Conservation (phyloP, 2,329 filamentous ascomycete genomes). For the Beauveria varroae region DNA sequence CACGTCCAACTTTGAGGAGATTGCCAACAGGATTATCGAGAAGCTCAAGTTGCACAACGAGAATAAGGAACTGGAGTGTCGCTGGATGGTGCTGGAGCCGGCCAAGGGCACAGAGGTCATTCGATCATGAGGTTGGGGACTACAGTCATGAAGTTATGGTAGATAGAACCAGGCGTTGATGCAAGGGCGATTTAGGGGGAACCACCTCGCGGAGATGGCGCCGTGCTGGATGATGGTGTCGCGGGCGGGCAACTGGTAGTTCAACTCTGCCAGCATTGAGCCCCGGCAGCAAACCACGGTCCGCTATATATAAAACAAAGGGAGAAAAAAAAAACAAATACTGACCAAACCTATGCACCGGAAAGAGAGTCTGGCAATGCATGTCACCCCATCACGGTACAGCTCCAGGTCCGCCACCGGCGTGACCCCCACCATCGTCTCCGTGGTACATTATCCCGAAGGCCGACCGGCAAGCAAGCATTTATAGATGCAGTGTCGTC, state of each 20-base stretch:
- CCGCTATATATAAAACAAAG: background rate
- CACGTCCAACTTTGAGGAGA: slow-evolving; percentile 80
- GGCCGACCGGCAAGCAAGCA: slow-evolving; percentile 2
- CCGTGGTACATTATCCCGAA: slow-evolving; percentile 10
- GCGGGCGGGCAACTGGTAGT: background rate
- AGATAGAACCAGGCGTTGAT: background rate
- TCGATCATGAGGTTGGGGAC: slow-evolving; percentile 19
- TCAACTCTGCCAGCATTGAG: background rate
- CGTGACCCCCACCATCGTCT: background rate
- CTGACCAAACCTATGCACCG: background rate
- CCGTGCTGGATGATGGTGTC: background rate
- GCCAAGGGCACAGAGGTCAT: slow-evolving; percentile 60
- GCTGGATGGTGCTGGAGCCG: slow-evolving; percentile 83
- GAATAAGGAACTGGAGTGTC: slow-evolving; percentile 63
- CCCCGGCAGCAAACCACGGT: background rate
- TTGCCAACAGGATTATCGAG: slow-evolving; percentile 70
- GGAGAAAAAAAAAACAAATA: background rate
- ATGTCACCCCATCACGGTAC: background rate
- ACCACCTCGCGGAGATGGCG: too few species aligned
- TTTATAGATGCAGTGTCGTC: background rate
- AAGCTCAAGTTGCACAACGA: slow-evolving; percentile 57
- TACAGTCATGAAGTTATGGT: background rate
- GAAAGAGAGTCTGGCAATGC: background rate
- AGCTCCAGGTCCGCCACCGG: background rate
- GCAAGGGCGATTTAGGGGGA: background rate